Percentiles rank a stretch among this genome's conserved stretches.
Evolutionary conservation across 176 grass and related monocot species (phyloP).

Genomic region (Stipa capillata): DNA sequence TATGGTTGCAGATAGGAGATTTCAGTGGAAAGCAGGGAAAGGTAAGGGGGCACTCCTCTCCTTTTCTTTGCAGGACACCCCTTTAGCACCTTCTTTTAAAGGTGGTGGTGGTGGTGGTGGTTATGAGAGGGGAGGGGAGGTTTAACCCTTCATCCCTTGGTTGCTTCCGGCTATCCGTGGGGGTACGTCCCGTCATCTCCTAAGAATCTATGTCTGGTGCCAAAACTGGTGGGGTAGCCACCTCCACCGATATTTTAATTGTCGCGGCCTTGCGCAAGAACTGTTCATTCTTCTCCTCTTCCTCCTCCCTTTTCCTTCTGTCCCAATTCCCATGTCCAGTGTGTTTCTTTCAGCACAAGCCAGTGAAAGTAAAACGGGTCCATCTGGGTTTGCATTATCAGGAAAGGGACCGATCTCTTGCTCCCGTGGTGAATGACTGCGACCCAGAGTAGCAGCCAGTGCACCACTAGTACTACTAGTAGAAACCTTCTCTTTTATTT

Average conservation of each 20-base stretch:
- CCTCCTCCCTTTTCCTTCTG: neutral
- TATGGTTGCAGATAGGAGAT: conserved; percentile 42
- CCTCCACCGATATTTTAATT: conserved; percentile 55
- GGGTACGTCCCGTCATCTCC: conserved; percentile 40
- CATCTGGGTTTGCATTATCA: conserved; percentile 15
- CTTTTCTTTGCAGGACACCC: conserved; percentile 48
- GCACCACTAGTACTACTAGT: neutral
- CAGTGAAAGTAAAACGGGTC: conserved; percentile 36
- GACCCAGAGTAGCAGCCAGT: neutral
- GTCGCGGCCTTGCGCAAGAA: conserved; percentile 11
- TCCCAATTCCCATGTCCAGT: neutral
- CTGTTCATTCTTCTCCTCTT: neutral
- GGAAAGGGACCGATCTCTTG: conserved; percentile 14
- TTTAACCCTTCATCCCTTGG: conserved; percentile 28
- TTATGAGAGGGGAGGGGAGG: conserved; percentile 18
- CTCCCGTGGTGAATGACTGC: conserved; percentile 29
- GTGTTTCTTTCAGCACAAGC: conserved; percentile 16
- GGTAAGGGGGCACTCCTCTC: conserved; percentile 51
- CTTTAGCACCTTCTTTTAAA: conserved; percentile 74
- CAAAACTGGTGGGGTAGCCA: conserved; percentile 43
- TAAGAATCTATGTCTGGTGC: conserved; percentile 66
- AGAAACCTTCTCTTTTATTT: neutral
- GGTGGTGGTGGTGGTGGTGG: conserved; percentile 48
- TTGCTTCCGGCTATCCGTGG: conserved; percentile 24
- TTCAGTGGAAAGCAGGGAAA: conserved; percentile 58